A percentile compares a stretch with the other conserved stretches of the same genome.
Evolutionary conservation across 371 early-diverging fungal genomes (phyloP).

Genomic region (Actinomucor elegans): DNA sequence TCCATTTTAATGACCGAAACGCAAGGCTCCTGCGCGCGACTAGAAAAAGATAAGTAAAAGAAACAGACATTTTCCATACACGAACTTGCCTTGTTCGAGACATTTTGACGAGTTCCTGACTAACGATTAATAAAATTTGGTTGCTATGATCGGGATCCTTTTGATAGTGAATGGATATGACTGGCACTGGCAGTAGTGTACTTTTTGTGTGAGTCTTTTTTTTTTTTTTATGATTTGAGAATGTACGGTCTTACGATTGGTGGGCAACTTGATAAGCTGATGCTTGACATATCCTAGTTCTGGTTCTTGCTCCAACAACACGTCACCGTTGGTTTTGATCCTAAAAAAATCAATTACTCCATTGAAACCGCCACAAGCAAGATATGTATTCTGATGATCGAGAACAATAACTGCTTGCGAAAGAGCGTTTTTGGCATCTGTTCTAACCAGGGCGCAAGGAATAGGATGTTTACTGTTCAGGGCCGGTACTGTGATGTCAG

Average conservation of each 20-base stretch:
- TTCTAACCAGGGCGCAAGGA: constrained; percentile 9
- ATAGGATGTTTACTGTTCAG: not conserved
- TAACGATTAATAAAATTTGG: not conserved
- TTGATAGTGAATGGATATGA: constrained; percentile 2
- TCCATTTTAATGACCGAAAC: constrained; percentile 8
- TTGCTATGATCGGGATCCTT: not conserved
- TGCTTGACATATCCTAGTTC: not conserved
- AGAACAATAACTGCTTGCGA: constrained; percentile 2
- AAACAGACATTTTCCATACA: not conserved
- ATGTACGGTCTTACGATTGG: constrained; percentile 2
- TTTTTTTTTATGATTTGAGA: not conserved
- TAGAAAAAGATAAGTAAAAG: not conserved
- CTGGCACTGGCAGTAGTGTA: constrained; percentile 4
- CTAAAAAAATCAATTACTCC: constrained; percentile 18
- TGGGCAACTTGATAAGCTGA: constrained; percentile 15
- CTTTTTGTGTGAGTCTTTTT: not conserved
- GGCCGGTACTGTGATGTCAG: not conserved
- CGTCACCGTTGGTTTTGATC: not conserved
- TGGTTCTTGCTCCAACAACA: not conserved
- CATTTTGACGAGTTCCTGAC: constrained; percentile 2
- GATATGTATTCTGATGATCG: not conserved
- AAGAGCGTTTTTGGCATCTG: constrained; percentile 8
- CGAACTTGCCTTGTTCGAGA: not conserved
- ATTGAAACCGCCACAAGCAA: constrained; percentile 21
- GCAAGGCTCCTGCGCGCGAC: not conserved